A percentile compares a stretch with the other conserved stretches of the same genome.
These are phyloP conservation scores for Phalaenopsis aphrodite DNA, from an alignment of 106 monocot genomes.

Conservation along the genomic window DNA sequence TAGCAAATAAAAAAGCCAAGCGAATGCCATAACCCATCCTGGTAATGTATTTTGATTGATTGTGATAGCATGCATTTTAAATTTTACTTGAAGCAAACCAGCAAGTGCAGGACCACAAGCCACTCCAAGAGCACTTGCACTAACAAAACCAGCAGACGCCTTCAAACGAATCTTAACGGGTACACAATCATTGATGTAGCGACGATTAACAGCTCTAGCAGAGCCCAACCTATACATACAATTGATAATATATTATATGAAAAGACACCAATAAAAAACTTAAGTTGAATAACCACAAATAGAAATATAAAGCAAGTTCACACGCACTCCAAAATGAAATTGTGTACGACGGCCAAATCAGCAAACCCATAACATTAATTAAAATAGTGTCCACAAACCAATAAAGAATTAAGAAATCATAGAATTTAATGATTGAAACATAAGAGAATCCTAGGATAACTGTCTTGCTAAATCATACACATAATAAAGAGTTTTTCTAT, in stretches of 20 bases:
- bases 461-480: neutral
- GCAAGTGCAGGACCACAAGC: constrained; percentile 36
- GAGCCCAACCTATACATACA: constrained; percentile 30
- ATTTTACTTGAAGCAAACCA: constrained; percentile 34
- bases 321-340: neutral
- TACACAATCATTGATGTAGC: constrained; percentile 45
- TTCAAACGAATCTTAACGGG: constrained; percentile 37
- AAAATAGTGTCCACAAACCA: neutral
- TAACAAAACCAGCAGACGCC: constrained; percentile 47
- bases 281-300: neutral
- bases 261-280: neutral
- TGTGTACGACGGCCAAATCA: neutral
- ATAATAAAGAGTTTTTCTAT: neutral
- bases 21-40: constrained; percentile 39
- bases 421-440: neutral
- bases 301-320: neutral
- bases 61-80: constrained; percentile 26
- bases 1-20: constrained; percentile 30
- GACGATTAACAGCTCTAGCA: constrained; percentile 44
- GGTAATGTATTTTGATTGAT: constrained; percentile 35
- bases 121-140: constrained; percentile 45
- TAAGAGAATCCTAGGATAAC: neutral
- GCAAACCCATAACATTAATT: neutral
- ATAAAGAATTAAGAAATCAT: neutral
- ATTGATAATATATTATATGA: neutral